Base-by-base conservation (phyloP, 2,329 filamentous ascomycete species). In the Daldinia sp. region DNA sequence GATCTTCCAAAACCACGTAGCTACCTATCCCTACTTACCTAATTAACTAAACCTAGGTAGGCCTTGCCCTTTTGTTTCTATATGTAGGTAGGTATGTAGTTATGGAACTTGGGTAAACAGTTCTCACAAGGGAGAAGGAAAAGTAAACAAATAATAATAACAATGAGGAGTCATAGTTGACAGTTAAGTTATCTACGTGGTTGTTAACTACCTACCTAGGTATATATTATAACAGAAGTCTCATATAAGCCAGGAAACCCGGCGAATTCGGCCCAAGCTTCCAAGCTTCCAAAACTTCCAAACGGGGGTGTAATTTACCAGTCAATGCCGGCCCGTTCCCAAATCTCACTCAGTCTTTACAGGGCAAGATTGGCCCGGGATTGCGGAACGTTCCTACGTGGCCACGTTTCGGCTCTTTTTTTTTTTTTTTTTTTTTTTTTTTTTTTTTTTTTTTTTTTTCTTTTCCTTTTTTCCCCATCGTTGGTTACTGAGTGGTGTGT, bases 301-400 rank as follows among this genome's bases (percentile, higher is more conserved):
- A 23, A 30, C 13, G 13, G 2, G 2, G 46, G 20, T 23, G 20
- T 12, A 51, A 51, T 51, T 51, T 51, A 51, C 26, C 46, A 51
- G 26, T 51, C 26, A 51, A 51, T 51, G 46, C 46, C 26, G 26
- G 26, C 46, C 5, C 10, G 6, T 9, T 26, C 15, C 23, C 23
- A 10, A 23, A 37, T 54, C 51, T 54, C 30, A 20, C 10, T 35
- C 6, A 23, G 20, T 2, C 20, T 23, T 23, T 23, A 23, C 20
- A 23, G 20, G 20, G 20, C 20, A 12, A 20, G 12, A 15, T 55
- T 26, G 54, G 35, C 51, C 67, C 67, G 51, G 63, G 44, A 20
- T 60, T 30, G 53, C 50, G 63, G 63, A 28, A 26, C 44, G 44
- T 48, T 23, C 20, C 23, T 48, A 13, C 20, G 23, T 57, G 33